Evolutionary conservation across 1,284 basidiomycete species (phyloP), one percentile per base, ranked within the genome.

Genomic region (Agroathelia rolfsii): DNA sequence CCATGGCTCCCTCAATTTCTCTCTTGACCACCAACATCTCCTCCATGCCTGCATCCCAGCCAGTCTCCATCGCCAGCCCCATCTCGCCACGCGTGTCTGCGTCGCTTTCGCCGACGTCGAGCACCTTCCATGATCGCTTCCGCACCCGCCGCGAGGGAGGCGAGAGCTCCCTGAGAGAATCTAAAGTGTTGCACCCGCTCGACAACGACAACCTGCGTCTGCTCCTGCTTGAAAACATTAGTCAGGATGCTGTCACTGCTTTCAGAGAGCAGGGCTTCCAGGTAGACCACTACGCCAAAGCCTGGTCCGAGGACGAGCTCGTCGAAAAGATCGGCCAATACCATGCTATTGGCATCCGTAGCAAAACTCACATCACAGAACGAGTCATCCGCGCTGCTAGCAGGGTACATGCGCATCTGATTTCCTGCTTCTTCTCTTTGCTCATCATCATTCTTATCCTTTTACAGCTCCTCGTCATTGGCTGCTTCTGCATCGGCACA

Each of bases 401-500:
- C 30, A 87, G 87, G 67, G 87, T 78, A 48, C 34, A 63, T 36
- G 14, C 17, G 7, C 19, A 12, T 41, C 10, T 24, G 29, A 39
- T 30, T 36, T 22, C 18, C 24, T 25, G 30, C 9, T 15, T 24
- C 28, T 24, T 32, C 24, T 36, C 29, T 38, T 25, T 46, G 11
- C 23, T 38, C 10, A 40, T 21, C 17, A 16, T 35, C 15, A 19
- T 31, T 22, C 36, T 19, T 28, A 24, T 8, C 16, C 20, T 19
- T 17, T 26, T 23, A 4, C 49, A 96, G 89, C 81, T 99, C 25
- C 72, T 98, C 10, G 89, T 83, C 48, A 90, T 98, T 42, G 95
- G 95, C 24, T 99, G 95, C 61, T 99, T 99, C 76, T 99, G 95
- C 64, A 99, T 99, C 49, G 95, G 95, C 38, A 94, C 92, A 41